Evolutionary conservation across 2,329 filamentous ascomycete genomes (phyloP), one percentile per base, ranked within the genome.

Genomic region (Exophiala xenobiotica): DNA sequence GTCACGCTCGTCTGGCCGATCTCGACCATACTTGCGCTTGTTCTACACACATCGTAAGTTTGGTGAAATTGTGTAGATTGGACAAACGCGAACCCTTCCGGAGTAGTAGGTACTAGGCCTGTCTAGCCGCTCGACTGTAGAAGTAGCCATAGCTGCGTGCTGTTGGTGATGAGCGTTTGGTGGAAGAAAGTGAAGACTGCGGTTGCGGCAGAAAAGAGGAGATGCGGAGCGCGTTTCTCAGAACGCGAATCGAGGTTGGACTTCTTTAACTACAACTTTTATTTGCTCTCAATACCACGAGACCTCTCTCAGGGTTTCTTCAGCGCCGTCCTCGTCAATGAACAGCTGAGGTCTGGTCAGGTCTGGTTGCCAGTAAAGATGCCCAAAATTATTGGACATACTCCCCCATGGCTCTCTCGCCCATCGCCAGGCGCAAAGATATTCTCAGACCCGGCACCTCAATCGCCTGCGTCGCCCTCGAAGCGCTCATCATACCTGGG

Each of bases 31-130:
- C 69, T 83, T 83, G 65, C 80, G 77, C 67, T 84, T 83, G 73
- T 89, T 90, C 71, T 87, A 87, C 82, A 53, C 49, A 58, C 23
- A 22, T 48, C 57, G 54, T 58, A 51, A 48, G 27, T n/a, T 40
- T 19, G 55, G 51, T 39, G n/a, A n/a, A n/a, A n/a, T n/a, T n/a
- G n/a, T n/a, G n/a, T n/a, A n/a, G n/a, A n/a, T n/a, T 20, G 43
- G 4, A 23, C 16, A 39, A 2, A 51, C 57, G 66, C 77, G 68
- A 74, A 95, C 92, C 75, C 88, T 88, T 73, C 80, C 85, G 57
- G 83, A 80, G 65, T 91, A 96, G 75, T 99, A 99, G 64, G 92
- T 91, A 69, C 92, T 97, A 14, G 93, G 92, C 72, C 86, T 87
- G 72, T 99, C 93, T 58, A 99, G 82, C 55, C 93, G 81, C 44